Evolutionary conservation across 164 flowering plant species (phyloP).

Genomic region (Nymphaea colorata): DNA sequence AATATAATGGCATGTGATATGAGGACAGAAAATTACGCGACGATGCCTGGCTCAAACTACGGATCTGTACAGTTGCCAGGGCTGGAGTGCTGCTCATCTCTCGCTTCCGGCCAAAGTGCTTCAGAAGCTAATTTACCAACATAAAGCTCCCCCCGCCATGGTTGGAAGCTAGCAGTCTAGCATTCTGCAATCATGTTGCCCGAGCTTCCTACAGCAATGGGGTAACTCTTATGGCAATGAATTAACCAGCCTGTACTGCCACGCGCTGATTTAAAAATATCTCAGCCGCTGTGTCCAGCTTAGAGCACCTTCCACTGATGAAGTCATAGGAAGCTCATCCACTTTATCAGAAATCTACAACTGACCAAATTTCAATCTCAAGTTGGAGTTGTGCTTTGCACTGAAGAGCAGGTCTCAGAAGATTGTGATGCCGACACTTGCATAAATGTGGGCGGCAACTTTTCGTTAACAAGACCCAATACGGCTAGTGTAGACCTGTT

Average conservation of each 20-base stretch:
- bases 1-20: no score
- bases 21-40: no score
- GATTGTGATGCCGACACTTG: constrained; percentile 28
- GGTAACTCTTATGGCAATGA: no score
- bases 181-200: no score
- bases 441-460: constrained; percentile 24
- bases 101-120: no score
- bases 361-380: constrained; percentile 12
- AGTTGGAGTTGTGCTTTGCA: constrained; percentile 48
- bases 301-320: not conserved
- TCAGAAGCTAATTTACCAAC: no score
- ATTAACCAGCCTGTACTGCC: not conserved
- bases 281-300: not conserved
- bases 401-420: constrained; percentile 47
- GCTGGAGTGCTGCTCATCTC: no score
- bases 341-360: not conserved
- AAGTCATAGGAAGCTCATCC: not conserved
- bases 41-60: no score
- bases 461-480: constrained; percentile 67
- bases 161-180: no score
- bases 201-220: no score
- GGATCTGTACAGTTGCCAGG: no score
- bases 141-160: no score
- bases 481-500: constrained; percentile 52
- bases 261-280: not conserved